These are phyloP conservation scores for Fraxinus anomala DNA, from an alignment of 257 asterid species.

Conservation along the genomic window DNA sequence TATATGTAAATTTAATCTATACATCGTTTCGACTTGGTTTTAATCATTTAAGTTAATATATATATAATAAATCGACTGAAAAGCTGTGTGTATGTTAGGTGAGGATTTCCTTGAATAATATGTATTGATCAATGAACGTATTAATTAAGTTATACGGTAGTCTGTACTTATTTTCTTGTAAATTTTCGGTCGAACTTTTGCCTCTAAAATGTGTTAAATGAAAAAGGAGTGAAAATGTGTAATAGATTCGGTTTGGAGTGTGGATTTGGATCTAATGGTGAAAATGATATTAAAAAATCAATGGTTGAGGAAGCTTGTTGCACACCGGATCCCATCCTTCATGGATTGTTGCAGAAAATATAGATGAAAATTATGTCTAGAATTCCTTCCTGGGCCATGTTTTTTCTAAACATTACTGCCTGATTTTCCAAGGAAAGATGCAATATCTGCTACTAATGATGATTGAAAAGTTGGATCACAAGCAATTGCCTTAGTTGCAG, in stretches of 20 bases:
- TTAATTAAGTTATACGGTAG: too few relatives aligned
- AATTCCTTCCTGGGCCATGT: conserved; percentile 15
- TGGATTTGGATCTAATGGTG: conserved; percentile 29
- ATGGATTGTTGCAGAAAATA: conserved; percentile 30
- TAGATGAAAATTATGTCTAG: conserved; percentile 19
- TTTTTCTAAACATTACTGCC: conserved; percentile 18
- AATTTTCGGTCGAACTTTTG: too few relatives aligned
- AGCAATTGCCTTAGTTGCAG: conserved; percentile 38
- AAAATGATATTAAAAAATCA: conserved; percentile 16
- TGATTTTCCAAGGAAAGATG: conserved; percentile 38
- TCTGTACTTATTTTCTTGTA: too few relatives aligned
- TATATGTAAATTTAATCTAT: too few relatives aligned
- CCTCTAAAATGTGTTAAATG: too few relatives aligned
- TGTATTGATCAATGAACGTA: too few relatives aligned
- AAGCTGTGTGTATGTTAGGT: too few relatives aligned
- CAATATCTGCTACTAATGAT: conserved; percentile 43
- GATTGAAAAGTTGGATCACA: conserved; percentile 38
- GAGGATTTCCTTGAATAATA: too few relatives aligned
- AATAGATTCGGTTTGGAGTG: not conserved
- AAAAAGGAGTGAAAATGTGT: too few relatives aligned
- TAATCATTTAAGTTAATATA: too few relatives aligned
- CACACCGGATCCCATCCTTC: conserved; percentile 27
- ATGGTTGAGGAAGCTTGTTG: conserved; percentile 27
- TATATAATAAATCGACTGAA: too few relatives aligned
- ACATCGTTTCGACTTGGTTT: too few relatives aligned